These are phyloP conservation scores for Pseudoneurospora amorphoporcata DNA, from an alignment of 495 filamentous ascomycete species.

Conservation along the genomic window DNA sequence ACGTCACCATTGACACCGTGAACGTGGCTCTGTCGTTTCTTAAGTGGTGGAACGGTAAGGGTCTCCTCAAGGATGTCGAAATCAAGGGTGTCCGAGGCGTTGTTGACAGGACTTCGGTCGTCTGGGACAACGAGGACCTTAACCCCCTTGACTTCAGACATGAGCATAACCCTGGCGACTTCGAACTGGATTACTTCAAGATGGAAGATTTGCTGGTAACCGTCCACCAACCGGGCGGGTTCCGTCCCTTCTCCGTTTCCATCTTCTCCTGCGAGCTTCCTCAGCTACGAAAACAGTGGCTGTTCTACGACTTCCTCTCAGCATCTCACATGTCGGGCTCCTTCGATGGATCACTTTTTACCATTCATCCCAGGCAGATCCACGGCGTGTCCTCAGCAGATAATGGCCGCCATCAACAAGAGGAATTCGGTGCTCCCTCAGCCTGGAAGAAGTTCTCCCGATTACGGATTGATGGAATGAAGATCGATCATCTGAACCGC, in stretches of 20 bases:
- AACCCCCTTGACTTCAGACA: constrained; percentile 84
- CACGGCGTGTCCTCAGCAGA: constrained; percentile 49
- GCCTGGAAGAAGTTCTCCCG: constrained; percentile 90
- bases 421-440: constrained; percentile 31
- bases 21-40: constrained; percentile 95
- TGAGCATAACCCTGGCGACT: constrained; percentile 84
- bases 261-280: constrained; percentile 93
- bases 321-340: constrained; percentile 94
- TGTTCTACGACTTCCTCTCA: constrained; percentile 94
- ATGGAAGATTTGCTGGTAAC: constrained; percentile 89
- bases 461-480: constrained; percentile 82
- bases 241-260: constrained; percentile 88
- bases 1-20: constrained; percentile 86
- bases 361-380: constrained; percentile 86
- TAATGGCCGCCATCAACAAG: constrained; percentile 38
- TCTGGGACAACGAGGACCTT: constrained; percentile 55
- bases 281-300: constrained; percentile 85
- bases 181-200: constrained; percentile 93
- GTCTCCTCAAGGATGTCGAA: constrained; percentile 81
- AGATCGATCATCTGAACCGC: constrained; percentile 91
- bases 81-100: constrained; percentile 95
- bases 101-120: constrained; percentile 74
- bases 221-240: constrained; percentile 78
- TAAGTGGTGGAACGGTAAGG: constrained; percentile 97
- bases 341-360: constrained; percentile 92